These are phyloP conservation scores for Hammondia hammondi DNA, from an alignment of 169 alveolate genomes.

Conservation along the genomic window DNA sequence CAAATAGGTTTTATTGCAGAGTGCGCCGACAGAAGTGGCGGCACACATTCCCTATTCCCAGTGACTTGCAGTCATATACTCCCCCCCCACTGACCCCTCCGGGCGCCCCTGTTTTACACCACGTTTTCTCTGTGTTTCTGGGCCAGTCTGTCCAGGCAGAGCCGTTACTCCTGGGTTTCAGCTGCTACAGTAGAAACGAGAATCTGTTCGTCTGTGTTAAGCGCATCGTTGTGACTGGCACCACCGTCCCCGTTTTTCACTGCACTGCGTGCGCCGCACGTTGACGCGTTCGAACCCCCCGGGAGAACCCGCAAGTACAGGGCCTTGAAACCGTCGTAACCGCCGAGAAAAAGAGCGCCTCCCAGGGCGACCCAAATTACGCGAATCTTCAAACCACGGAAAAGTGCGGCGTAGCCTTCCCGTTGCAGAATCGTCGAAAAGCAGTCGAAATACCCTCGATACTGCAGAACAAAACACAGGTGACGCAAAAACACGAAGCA, in stretches of 20 bases:
- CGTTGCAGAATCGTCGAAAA: constrained; percentile 41
- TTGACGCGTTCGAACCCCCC: neutral
- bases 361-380: constrained; percentile 64
- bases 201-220: neutral
- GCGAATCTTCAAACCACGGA: constrained; percentile 58
- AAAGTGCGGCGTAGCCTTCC: constrained; percentile 57
- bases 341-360: constrained; percentile 67
- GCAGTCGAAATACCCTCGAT: constrained; percentile 65
- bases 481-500: too few species aligned
- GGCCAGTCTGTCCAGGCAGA: neutral
- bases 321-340: constrained; percentile 60
- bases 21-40: too few species aligned
- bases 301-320: constrained; percentile 5
- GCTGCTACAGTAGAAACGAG: neutral
- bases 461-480: constrained; percentile 40
- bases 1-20: too few species aligned
- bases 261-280: too few species aligned
- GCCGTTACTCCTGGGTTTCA: neutral
- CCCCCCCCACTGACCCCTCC: neutral
- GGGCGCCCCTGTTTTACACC: neutral
- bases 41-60: too few species aligned
- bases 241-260: too few species aligned
- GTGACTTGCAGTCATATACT: too few species aligned
- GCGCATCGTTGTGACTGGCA: neutral
- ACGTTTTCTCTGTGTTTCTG: neutral